These are phyloP conservation scores for Leccinum proximum DNA, from an alignment of 1,284 basidiomycete species.

Conservation along the genomic window DNA sequence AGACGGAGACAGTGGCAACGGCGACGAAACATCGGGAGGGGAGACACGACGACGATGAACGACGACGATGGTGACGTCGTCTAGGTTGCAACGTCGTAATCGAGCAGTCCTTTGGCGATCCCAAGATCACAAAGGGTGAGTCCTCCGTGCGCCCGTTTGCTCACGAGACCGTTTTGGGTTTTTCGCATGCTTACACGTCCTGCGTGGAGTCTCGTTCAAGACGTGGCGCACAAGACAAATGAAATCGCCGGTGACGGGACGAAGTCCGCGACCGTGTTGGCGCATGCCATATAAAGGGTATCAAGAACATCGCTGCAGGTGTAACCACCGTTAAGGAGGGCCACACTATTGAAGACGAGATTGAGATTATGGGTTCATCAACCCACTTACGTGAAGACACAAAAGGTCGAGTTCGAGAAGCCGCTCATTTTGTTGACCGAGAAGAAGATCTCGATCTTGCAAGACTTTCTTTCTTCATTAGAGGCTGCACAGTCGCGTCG, in stretches of 20 bases:
- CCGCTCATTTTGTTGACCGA: conserved; percentile 92
- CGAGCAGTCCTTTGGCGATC: conserved; percentile 36
- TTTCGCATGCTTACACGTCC: background rate
- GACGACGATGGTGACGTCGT: too few relatives aligned
- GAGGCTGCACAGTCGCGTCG: conserved; percentile 92
- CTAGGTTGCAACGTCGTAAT: too few relatives aligned
- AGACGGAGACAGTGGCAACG: too few relatives aligned
- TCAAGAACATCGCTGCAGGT: conserved; percentile 98
- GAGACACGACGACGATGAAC: too few relatives aligned
- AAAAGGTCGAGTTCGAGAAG: conserved; percentile 98
- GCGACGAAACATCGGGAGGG: too few relatives aligned
- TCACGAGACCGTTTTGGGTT: conserved; percentile 6
- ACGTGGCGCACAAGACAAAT: conserved; percentile 96
- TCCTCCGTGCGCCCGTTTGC: conserved; percentile 1
- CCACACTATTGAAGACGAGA: conserved; percentile 96
- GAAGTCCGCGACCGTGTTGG: conserved; percentile 96
- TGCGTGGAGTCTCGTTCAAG: conserved; percentile 77
- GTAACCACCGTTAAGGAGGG: conserved; percentile 99
- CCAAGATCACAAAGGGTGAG: conserved; percentile 95
- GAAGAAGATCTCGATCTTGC: conserved; percentile 97
- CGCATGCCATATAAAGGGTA: conserved; percentile 97
- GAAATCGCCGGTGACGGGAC: conserved; percentile 98
- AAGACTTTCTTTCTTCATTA: conserved; percentile 94
- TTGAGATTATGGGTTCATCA: conserved; percentile 99
- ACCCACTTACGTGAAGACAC: conserved; percentile 98